Evolutionary conservation across 2,329 filamentous ascomycete genomes (phyloP).

Genomic region (Teratosphaeriaceae sp.): DNA sequence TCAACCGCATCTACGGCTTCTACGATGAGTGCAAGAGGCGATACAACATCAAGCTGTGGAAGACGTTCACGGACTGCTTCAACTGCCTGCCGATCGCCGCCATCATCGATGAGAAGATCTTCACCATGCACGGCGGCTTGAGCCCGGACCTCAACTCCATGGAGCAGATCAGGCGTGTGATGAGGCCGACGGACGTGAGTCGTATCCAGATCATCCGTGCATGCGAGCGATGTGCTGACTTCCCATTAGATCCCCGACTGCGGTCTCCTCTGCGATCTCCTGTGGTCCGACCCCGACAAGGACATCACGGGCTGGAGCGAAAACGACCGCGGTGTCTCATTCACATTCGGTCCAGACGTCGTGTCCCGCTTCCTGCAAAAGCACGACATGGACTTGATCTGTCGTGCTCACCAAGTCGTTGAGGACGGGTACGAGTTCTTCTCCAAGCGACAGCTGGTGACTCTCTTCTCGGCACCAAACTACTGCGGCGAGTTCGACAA

Average conservation of each 20-base stretch:
- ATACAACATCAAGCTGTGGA: slow-evolving; percentile 97
- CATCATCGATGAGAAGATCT: slow-evolving; percentile 97
- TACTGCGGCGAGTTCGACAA: slow-evolving; percentile 99
- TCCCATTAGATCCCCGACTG: no score
- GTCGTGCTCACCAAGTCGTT: slow-evolving; percentile 97
- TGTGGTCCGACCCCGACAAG: slow-evolving; percentile 97
- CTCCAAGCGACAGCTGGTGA: slow-evolving; percentile 88
- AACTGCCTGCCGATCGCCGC: slow-evolving; percentile 91
- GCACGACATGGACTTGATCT: slow-evolving; percentile 96
- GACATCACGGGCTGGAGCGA: slow-evolving; percentile 96
- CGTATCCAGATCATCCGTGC: no score
- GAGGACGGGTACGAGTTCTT: slow-evolving; percentile 99
- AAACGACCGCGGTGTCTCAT: slow-evolving; percentile 94
- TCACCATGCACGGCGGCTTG: slow-evolving; percentile 91
- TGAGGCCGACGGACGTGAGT: slow-evolving; percentile 93
- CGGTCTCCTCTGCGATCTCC: slow-evolving; percentile 84
- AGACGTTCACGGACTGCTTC: slow-evolving; percentile 95
- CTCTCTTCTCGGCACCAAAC: slow-evolving; percentile 95
- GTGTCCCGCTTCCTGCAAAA: slow-evolving; percentile 92
- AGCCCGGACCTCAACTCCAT: slow-evolving; percentile 91
- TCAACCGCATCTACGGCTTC: slow-evolving; percentile 92
- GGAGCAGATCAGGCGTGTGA: slow-evolving; percentile 97
- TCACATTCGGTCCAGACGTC: slow-evolving; percentile 97
- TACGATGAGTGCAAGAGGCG: slow-evolving; percentile 97
- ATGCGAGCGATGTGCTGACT: no score